Evolutionary conservation across 2,329 filamentous ascomycete genomes (phyloP).

Genomic region (Nakataea oryzae): DNA sequence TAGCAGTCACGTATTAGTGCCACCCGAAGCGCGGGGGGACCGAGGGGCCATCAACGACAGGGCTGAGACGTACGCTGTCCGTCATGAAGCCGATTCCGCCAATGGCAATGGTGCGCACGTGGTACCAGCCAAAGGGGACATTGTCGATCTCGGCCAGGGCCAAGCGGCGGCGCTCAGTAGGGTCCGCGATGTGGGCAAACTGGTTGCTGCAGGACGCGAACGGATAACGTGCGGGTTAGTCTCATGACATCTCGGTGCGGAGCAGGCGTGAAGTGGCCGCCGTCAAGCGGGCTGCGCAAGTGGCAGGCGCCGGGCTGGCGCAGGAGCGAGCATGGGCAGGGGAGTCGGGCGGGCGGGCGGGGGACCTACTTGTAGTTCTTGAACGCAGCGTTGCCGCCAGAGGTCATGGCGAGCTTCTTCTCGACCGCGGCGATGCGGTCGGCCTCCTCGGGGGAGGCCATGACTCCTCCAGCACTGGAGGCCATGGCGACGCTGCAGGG

Average conservation of each 20-base stretch:
- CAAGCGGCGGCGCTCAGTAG: slow-evolving; percentile 68
- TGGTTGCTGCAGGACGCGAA: slow-evolving; percentile 12
- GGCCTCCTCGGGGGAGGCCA: not conserved
- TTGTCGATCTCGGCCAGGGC: slow-evolving; percentile 76
- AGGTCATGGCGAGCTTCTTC: slow-evolving; percentile 1
- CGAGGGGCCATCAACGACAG: not conserved
- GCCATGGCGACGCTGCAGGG: not conserved
- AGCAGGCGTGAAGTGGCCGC: too few species aligned
- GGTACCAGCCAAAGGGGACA: slow-evolving; percentile 76
- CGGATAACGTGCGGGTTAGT: not conserved
- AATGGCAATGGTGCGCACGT: slow-evolving; percentile 65
- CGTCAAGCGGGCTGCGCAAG: too few species aligned
- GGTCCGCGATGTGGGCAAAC: slow-evolving; percentile 47
- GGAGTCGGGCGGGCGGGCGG: too few species aligned
- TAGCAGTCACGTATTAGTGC: not conserved
- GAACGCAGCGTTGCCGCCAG: slow-evolving; percentile 58
- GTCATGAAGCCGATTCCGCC: slow-evolving; percentile 85
- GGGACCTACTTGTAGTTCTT: slow-evolving; percentile 54
- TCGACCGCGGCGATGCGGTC: not conserved
- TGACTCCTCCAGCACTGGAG: not conserved
- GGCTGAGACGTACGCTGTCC: slow-evolving; percentile 39
- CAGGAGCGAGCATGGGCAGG: not conserved
- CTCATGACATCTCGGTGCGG: slow-evolving; percentile 44
- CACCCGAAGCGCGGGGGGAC: not conserved
- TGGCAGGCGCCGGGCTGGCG: too few species aligned